Percentiles rank a stretch among this genome's conserved stretches.
These are phyloP conservation scores for Cucurbita maxima DNA, from an alignment of 306 rosid species.

Conservation along the genomic window DNA sequence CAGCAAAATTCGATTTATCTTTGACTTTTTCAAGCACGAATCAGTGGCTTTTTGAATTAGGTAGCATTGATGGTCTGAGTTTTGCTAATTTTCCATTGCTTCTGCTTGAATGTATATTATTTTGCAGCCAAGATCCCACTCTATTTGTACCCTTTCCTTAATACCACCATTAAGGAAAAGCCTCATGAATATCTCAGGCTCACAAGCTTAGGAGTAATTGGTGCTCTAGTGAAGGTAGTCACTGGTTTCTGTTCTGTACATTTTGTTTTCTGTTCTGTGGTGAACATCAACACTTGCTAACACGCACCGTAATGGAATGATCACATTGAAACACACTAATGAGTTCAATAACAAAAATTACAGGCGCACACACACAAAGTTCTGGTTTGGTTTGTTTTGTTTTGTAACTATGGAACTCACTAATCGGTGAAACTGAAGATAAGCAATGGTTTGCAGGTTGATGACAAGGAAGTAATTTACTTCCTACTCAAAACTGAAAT, in stretches of 20 bases:
- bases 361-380: neutral
- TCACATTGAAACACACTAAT: neutral
- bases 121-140: conserved; percentile 23
- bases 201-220: conserved; percentile 30
- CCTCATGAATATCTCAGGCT: conserved; percentile 28
- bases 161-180: conserved; percentile 8
- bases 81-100: neutral
- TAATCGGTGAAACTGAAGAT: neutral
- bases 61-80: neutral
- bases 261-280: neutral
- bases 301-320: neutral
- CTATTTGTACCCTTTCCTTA: conserved; percentile 31
- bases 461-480: conserved; percentile 6
- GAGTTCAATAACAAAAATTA: neutral
- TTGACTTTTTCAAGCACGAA: neutral
- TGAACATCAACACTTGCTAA: neutral
- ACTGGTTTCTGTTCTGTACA: neutral
- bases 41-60: neutral
- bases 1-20: neutral
- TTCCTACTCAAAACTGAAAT: conserved; percentile 18
- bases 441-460: conserved; percentile 5
- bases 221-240: conserved; percentile 31
- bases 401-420: neutral
- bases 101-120: neutral
- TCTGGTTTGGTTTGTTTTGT: neutral